Base-by-base conservation (phyloP, 352 stramenopile species). In the Phytophthora multivora region DNA sequence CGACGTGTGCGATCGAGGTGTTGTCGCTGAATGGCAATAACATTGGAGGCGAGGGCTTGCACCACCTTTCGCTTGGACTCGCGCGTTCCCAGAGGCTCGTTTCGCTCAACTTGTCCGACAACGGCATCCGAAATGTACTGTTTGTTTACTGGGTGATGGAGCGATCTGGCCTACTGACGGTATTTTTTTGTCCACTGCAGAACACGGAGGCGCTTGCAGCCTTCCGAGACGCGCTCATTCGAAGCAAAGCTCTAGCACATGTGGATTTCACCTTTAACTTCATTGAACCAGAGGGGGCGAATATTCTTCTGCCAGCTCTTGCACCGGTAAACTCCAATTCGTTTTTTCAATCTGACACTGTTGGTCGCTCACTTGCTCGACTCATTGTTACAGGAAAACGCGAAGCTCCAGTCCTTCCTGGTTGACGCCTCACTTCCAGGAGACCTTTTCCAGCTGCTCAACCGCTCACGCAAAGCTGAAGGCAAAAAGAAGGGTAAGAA, bases 401-500 rank as follows among this genome's bases (percentile, higher is more conserved):
- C 53, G 31, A 90, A 91, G 59, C 48, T 92, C 25, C 61, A 80
- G 46, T 90, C 75, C 2, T 94, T 94, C 58, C 73, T 88, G 59
- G 86, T 94, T 2, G 86, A 94, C 19, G 69, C 86, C 8, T 91
- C 83, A 16, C 71, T 93, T 16, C 86, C 83, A 3, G 70, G 69
- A 7, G 79, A 91, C 16, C 43, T 95, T 8, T 95, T 95, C 33
- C 57, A 69, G n/a, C 71, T 85, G 46, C 73, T 95, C 9, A 90
- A 95, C 58, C 81, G 83, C 23, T 70, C 81, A 10, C 70, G 79
- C 15, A 91, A 90, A 42, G 72, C 74, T 42, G 86, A 92, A 19
- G 64, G 76, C 40, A 94, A 91, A 62, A 90, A 92, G 72, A 91
- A 90, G 53, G 78, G 80, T 33, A 91, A 92, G 60, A 93, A 91